phyloP scores from a whole-genome alignment of 1,139 yeast species.

The Sugiyamaella sp. region DNA sequence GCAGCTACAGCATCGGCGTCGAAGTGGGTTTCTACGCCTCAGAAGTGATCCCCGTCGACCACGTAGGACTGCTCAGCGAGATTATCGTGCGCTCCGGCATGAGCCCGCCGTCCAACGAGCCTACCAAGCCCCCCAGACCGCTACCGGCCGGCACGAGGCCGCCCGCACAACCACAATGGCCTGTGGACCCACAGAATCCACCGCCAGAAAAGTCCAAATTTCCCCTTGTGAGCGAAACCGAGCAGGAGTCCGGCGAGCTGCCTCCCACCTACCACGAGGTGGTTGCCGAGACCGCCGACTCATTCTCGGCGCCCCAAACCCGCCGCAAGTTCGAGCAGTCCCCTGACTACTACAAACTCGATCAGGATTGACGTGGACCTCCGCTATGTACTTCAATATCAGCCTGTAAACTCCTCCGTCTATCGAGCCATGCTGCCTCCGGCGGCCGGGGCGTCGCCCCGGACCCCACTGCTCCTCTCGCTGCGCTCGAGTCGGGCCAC shows the following conservation, averaged over 20 bases:
- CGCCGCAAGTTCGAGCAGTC: conserved; percentile 33
- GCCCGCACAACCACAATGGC: conserved; percentile 7
- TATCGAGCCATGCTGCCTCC: too few relatives aligned
- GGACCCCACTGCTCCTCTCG: too few relatives aligned
- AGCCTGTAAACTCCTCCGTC: too few relatives aligned
- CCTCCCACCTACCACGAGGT: conserved; percentile 33
- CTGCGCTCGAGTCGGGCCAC: too few relatives aligned
- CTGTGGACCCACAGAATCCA: conserved; percentile 10
- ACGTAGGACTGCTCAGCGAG: conserved; percentile 30
- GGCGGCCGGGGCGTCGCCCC: conserved; percentile 4
- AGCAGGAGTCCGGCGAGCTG: conserved; percentile 15
- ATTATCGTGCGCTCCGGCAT: conserved; percentile 34
- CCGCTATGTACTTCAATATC: too few relatives aligned
- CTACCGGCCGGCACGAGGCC: neutral
- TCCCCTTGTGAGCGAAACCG: conserved; percentile 3
- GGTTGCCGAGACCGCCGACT: conserved; percentile 15
- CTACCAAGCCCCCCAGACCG: neutral
- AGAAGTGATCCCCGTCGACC: conserved; percentile 34
- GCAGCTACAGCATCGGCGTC: conserved; percentile 52
- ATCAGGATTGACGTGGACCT: conserved; percentile 28
- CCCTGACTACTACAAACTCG: conserved; percentile 31
- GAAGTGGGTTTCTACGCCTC: conserved; percentile 50
- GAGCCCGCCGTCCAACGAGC: conserved; percentile 15
- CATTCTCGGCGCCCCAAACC: neutral
- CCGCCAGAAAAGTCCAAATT: conserved; percentile 3